A percentile compares a stretch with the other conserved stretches of the same genome.
phyloP scores from a whole-genome alignment of 257 asterid species.

The Voacanga thouarsii region DNA sequence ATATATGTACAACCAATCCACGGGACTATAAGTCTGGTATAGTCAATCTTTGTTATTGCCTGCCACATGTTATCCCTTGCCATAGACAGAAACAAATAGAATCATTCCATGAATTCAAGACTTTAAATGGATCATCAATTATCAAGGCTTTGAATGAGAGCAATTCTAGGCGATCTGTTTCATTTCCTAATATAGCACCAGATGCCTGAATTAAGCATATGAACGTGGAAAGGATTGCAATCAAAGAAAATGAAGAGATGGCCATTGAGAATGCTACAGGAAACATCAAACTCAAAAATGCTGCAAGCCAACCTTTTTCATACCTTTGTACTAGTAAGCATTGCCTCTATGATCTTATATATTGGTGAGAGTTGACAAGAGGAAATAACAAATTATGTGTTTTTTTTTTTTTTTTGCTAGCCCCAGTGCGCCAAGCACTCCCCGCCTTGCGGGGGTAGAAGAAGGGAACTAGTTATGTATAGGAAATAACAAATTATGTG shows the following conservation, averaged over 20 bases:
- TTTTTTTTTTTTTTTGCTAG: too few species aligned
- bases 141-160: constrained; percentile 3
- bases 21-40: background rate
- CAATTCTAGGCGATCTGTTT: constrained; percentile 11
- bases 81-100: constrained; percentile 9
- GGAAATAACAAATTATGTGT: too few species aligned
- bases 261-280: too few species aligned
- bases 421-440: too few species aligned
- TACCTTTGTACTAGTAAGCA: too few species aligned
- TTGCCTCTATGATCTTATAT: too few species aligned
- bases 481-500: too few species aligned
- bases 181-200: background rate
- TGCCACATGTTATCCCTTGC: constrained; percentile 6
- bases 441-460: too few species aligned
- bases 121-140: constrained; percentile 8
- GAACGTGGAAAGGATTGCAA: background rate
- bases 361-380: too few species aligned
- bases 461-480: too few species aligned
- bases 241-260: background rate
- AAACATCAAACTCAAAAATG: too few species aligned
- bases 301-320: too few species aligned
- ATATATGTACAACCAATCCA: background rate
- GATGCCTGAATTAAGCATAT: background rate
- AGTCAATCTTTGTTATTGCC: background rate
- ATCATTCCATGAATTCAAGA: constrained; percentile 14